These are phyloP conservation scores for Tetramitus jugosus DNA, from an alignment of 208 protist genomes.

Conservation along the genomic window DNA sequence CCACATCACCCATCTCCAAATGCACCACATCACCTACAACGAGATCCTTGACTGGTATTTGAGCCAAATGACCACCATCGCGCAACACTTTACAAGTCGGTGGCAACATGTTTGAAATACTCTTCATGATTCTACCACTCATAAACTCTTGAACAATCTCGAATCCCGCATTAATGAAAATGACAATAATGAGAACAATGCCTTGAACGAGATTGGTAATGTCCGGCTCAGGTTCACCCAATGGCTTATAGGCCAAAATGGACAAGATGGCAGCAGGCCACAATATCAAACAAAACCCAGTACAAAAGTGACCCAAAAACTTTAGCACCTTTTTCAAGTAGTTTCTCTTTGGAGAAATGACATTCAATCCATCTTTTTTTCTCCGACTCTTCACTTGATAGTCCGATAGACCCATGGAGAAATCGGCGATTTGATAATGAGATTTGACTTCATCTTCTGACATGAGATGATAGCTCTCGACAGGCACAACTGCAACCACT, in stretches of 20 bases:
- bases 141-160: not conserved
- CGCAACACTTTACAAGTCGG: not conserved
- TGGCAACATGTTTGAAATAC: not conserved
- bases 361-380: too few species aligned
- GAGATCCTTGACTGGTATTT: not conserved
- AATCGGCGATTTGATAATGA: too few species aligned
- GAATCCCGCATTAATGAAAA: not conserved
- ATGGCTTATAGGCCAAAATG: not conserved
- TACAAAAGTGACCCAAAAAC: not conserved
- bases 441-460: too few species aligned
- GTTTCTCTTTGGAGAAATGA: too few species aligned
- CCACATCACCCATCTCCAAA: conserved; percentile 68
- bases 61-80: too few species aligned
- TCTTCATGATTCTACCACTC: not conserved
- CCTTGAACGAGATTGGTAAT: not conserved
- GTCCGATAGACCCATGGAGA: too few species aligned
- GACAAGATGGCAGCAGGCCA: not conserved
- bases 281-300: not conserved
- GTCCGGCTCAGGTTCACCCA: not conserved
- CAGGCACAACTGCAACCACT: too few species aligned
- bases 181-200: not conserved
- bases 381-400: too few species aligned
- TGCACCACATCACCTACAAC: not conserved
- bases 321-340: too few species aligned
- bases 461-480: too few species aligned